A percentile compares a stretch with the other conserved stretches of the same genome.
Conservation (phyloP, 1,284 basidiomycete genomes). For the Cutaneotrichosporon curvatum region DNA sequence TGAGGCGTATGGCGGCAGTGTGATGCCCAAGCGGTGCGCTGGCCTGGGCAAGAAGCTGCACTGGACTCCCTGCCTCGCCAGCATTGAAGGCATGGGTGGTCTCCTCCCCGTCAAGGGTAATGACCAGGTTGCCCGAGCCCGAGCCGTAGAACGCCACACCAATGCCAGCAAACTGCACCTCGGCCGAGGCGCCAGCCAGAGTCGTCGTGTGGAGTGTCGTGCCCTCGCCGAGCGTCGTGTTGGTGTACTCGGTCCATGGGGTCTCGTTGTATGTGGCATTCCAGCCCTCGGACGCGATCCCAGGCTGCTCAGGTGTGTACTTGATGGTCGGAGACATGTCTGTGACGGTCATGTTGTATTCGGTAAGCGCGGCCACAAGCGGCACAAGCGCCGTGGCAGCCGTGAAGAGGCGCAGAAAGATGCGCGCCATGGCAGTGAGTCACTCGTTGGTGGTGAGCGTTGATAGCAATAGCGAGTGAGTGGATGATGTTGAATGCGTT, state of each 20-base stretch:
- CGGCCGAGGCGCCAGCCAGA: background rate
- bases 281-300: background rate
- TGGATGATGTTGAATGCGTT: too few species aligned
- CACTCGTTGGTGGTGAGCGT: too few species aligned
- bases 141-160: slow-evolving; percentile 3
- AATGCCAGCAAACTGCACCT: slow-evolving; percentile 1
- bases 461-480: too few species aligned
- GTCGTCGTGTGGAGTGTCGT: background rate
- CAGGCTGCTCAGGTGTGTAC: background rate
- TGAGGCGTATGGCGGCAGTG: background rate
- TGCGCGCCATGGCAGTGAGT: too few species aligned
- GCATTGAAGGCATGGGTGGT: background rate
- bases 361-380: background rate
- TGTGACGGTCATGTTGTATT: slow-evolving; percentile 2
- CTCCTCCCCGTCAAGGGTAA: background rate
- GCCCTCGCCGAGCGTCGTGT: background rate
- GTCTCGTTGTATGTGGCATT: background rate
- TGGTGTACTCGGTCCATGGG: background rate
- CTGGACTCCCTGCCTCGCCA: background rate
- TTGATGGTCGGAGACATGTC: background rate
- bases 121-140: background rate
- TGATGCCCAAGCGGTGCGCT: background rate
- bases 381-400: too few species aligned
- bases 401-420: too few species aligned
- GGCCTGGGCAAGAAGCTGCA: background rate